Evolutionary conservation across 768 basidiomycete species (phyloP), one percentile per base, ranked within the genome.

Genomic region (Trametes sanguinea): DNA sequence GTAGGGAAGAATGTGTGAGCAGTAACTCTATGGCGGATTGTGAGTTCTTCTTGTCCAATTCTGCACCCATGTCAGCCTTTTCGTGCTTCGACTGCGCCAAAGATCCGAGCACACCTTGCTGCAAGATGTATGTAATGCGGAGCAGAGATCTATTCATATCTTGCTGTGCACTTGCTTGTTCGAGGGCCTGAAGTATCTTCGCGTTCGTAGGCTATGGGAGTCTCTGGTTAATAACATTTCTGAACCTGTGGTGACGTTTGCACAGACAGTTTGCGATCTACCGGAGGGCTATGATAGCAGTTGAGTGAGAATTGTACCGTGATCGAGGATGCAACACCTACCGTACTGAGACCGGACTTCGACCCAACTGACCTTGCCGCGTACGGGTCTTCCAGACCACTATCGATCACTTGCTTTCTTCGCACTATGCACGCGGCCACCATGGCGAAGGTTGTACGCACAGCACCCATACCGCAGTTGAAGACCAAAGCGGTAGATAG

Each of bases 381-480:
- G 72, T 94, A 97, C 0, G 95, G 94, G 71, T 98, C 96, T 3
- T 82, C 80, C 50, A 88, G 74, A 1, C 92, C 92, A 32, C 79
- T 76, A 14, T 80, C 67, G 5, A 88, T 71, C 37, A 86, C 71
- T 67, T 86, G 83, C 63, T 88, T 91, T 51, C 96, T 80, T 45
- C 96, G 81, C 2, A 98, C 81, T 39, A 99, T 80, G 59, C 88
- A 85, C 0, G 96, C 95, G 6, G 94, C 92, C n/a, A 89, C 84
- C 97, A 98, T 98, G 3, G 93, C 94, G 71, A 97, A 98, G 0
- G 95, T 98, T 2, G 95, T 95, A 17, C 96, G 84, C 1, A 98
- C 95, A 2, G 93, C 94, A 47, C 97, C 97, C 87, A 96, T 94
- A 35, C 97, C 96, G 72, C 96, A 98, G 51, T 91, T 94, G 73